phyloP scores from a whole-genome alignment of 257 asterid genomes.

The Fraxinus anomala region DNA sequence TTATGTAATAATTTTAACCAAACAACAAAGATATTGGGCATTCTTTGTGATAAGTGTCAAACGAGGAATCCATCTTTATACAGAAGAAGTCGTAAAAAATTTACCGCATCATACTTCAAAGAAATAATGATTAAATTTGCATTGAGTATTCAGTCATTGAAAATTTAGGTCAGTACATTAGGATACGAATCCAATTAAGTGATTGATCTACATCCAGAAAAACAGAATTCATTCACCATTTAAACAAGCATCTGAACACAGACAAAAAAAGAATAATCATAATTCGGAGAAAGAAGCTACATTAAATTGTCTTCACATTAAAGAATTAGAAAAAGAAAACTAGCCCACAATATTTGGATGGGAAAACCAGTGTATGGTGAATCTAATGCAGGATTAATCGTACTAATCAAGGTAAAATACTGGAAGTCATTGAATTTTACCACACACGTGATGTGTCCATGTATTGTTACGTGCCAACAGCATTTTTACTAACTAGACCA shows the following conservation, averaged over 20 bases:
- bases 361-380: not conserved
- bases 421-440: not conserved
- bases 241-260: not conserved
- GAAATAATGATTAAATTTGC: conserved; percentile 1
- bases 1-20: not conserved
- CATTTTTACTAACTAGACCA: not conserved
- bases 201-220: not conserved
- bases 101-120: not conserved
- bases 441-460: not conserved
- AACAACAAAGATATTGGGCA: not conserved
- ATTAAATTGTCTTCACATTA: not conserved
- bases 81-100: not conserved
- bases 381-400: not conserved
- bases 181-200: not conserved
- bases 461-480: not conserved
- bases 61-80: not conserved
- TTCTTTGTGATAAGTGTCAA: not conserved
- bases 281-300: not conserved
- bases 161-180: not conserved
- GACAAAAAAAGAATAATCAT: not conserved
- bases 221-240: not conserved
- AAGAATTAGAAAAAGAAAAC: not conserved
- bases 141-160: conserved; percentile 4
- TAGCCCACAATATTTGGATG: not conserved
- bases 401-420: not conserved